A percentile compares a stretch with the other conserved stretches of the same genome.
phyloP scores from a whole-genome alignment of 2,329 filamentous ascomycete species.

The Penicillium sp. region DNA sequence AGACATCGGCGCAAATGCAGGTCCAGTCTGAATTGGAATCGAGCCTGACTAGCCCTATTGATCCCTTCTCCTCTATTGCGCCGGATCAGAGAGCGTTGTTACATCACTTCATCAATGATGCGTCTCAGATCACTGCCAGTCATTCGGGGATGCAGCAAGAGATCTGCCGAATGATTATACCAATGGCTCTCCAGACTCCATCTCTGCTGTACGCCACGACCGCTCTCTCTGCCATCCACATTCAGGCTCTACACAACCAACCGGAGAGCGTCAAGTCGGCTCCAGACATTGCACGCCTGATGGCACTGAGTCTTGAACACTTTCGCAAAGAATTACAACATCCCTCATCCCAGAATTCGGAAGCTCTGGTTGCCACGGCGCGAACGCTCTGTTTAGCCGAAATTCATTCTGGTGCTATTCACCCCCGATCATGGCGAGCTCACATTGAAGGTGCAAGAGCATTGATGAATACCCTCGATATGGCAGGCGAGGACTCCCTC shows the following conservation, averaged over 20 bases:
- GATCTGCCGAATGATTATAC: slow-evolving; percentile 40
- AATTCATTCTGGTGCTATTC: slow-evolving; percentile 36
- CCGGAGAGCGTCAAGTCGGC: slow-evolving; percentile 34
- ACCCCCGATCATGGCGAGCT: slow-evolving; percentile 38
- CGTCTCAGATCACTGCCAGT: slow-evolving; percentile 38
- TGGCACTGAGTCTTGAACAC: slow-evolving; percentile 38
- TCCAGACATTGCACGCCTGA: slow-evolving; percentile 34
- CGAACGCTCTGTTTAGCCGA: slow-evolving; percentile 41
- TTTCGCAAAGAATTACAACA: slow-evolving; percentile 37
- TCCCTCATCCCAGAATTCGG: slow-evolving; percentile 25
- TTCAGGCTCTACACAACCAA: slow-evolving; percentile 32
- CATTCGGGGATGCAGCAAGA: slow-evolving; percentile 38
- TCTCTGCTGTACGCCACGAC: slow-evolving; percentile 41
- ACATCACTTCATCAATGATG: slow-evolving; percentile 39
- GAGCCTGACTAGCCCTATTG: slow-evolving; percentile 26
- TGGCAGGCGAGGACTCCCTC: slow-evolving; percentile 17
- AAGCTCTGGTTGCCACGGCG: slow-evolving; percentile 38
- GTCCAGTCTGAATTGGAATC: slow-evolving; percentile 15
- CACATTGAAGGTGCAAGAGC: slow-evolving; percentile 40
- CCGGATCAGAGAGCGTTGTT: slow-evolving; percentile 32
- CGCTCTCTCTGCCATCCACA: slow-evolving; percentile 40
- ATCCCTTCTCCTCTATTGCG: slow-evolving; percentile 35
- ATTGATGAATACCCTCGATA: slow-evolving; percentile 27
- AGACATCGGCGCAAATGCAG: not conserved
- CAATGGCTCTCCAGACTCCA: slow-evolving; percentile 40